These are phyloP conservation scores for Melastoma malabathricum DNA, from an alignment of 345 rosid genomes.

Conservation along the genomic window DNA sequence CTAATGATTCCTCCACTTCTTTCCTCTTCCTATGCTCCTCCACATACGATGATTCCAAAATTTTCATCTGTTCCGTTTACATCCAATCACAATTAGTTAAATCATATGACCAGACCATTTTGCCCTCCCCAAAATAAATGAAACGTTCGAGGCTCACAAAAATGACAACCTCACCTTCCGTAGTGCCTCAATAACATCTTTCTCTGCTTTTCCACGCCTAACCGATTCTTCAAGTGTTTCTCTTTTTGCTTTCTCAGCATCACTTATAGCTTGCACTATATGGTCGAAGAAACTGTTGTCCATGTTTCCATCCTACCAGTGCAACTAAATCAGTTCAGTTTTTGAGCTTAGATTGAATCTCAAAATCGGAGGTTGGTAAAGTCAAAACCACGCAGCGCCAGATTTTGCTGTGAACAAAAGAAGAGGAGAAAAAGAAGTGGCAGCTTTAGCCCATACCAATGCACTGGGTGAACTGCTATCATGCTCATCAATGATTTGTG, in stretches of 20 bases:
- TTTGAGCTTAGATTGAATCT: conserved; percentile 1
- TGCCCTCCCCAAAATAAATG: neutral
- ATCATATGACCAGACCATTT: neutral
- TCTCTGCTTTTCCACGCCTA: conserved; percentile 48
- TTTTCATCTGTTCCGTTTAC: neutral
- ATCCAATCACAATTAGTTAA: neutral
- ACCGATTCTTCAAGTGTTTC: conserved; percentile 43
- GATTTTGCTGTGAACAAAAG: too few species aligned
- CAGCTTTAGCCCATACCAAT: conserved; percentile 33
- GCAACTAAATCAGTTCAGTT: conserved; percentile 7
- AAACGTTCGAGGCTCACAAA: neutral
- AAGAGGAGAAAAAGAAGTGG: too few species aligned
- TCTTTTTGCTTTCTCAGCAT: conserved; percentile 39
- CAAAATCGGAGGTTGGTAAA: neutral
- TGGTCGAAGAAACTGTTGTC: conserved; percentile 32
- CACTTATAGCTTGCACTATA: conserved; percentile 27
- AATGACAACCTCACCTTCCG: conserved; percentile 28
- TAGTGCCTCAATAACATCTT: conserved; percentile 50
- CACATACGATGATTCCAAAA: conserved; percentile 14
- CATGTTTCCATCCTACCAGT: conserved; percentile 34
- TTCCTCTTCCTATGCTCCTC: conserved; percentile 56
- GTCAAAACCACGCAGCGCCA: neutral
- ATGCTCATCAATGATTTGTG: conserved; percentile 14
- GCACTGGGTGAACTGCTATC: conserved; percentile 19
- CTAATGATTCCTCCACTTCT: conserved; percentile 40